Evolutionary conservation across 192 early-diverging fungal genomes (phyloP).

Genomic region (Coemansia sp.): DNA sequence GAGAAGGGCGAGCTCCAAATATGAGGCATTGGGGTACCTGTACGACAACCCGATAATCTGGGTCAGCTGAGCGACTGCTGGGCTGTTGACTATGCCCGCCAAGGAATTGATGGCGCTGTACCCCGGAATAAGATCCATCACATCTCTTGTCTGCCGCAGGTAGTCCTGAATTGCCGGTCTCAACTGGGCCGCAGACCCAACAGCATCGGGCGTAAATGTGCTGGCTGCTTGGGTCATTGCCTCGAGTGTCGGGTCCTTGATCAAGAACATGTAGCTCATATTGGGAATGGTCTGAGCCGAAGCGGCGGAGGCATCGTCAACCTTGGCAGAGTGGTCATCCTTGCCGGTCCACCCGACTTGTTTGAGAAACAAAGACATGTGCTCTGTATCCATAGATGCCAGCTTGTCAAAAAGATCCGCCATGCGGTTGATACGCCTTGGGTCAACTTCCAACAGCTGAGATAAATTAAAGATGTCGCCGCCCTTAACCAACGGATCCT

Average conservation of each 20-base stretch:
- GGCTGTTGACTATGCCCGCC: constrained; percentile 8
- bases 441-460: constrained; percentile 16
- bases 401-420: constrained; percentile 19
- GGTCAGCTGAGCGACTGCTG: constrained; percentile 8
- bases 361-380: constrained; percentile 13
- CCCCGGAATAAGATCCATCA: constrained; percentile 18
- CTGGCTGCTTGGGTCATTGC: constrained; percentile 11
- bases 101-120: constrained; percentile 4
- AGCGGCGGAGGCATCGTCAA: neutral
- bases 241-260: constrained; percentile 16
- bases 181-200: neutral
- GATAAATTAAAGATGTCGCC: constrained; percentile 17
- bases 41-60: constrained; percentile 25
- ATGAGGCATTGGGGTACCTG: constrained; percentile 29
- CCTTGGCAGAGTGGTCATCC: neutral
- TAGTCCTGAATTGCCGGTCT: neutral
- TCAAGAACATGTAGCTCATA: constrained; percentile 25
- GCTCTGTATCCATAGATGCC: neutral
- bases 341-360: constrained; percentile 26
- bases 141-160: constrained; percentile 10
- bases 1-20: constrained; percentile 16
- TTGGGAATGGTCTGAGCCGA: constrained; percentile 15
- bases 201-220: neutral
- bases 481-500: constrained; percentile 13
- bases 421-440: constrained; percentile 10